These are phyloP conservation scores for Litsea cubeba DNA, from an alignment of 164 flowering plant species.

Conservation along the genomic window DNA sequence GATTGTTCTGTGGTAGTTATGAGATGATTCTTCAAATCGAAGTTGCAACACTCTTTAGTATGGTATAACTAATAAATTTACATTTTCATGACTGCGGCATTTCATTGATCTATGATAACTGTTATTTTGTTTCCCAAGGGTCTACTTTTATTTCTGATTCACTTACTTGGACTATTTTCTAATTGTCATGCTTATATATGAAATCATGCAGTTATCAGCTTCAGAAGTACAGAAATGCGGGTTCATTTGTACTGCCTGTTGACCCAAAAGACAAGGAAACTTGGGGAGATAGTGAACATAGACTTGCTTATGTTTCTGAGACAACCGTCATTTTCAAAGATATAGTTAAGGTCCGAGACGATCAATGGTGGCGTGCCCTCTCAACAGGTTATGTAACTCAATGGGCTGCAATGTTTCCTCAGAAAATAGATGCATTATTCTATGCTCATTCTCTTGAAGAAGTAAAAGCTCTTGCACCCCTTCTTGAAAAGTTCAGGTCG, in stretches of 20 bases:
- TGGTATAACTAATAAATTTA: too few species aligned
- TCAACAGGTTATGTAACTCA: slow-evolving; percentile 88
- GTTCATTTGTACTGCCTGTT: slow-evolving; percentile 94
- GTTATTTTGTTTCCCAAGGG: not conserved
- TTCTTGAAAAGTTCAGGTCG: slow-evolving; percentile 74
- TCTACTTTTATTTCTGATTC: not conserved
- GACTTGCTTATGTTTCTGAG: slow-evolving; percentile 95
- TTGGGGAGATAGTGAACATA: slow-evolving; percentile 98
- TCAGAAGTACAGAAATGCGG: slow-evolving; percentile 87
- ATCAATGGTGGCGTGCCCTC: slow-evolving; percentile 96
- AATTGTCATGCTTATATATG: not conserved
- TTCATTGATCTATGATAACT: not conserved
- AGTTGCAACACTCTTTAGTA: not conserved
- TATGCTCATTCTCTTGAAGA: slow-evolving; percentile 82
- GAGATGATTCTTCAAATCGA: not conserved
- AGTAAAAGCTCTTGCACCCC: slow-evolving; percentile 68
- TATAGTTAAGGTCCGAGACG: slow-evolving; percentile 80
- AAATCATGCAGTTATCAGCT: slow-evolving; percentile 78
- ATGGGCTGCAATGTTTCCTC: slow-evolving; percentile 97
- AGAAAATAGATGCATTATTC: slow-evolving; percentile 84
- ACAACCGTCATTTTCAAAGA: slow-evolving; percentile 96
- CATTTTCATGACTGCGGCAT: not conserved
- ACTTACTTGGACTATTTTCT: slow-evolving; percentile 1
- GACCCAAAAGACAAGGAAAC: slow-evolving; percentile 85
- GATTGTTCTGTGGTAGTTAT: not conserved